Base-by-base conservation (phyloP, 176 grass and related monocot species). In the Oryza punctata region DNA sequence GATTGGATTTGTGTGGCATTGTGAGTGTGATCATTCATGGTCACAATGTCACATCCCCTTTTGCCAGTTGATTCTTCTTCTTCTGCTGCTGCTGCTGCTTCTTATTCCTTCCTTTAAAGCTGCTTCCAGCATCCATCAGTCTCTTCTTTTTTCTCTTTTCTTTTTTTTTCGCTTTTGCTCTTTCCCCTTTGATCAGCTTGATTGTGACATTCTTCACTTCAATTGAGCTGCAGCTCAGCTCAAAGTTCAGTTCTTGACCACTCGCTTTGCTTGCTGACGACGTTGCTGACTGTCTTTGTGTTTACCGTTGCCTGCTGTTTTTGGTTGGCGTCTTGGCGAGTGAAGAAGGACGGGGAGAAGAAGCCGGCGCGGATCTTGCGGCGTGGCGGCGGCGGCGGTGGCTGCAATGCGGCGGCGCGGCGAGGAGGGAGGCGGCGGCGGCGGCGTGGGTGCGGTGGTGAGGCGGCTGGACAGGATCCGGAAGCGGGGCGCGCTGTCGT, bases 61-160 rank as follows among this genome's bases (percentile, higher is more conserved):
- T 87, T 15, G 61, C 63, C 79, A 86, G 16, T 68, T 63, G 75
- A 63, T 67, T 26, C 6, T 35, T 4, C 6, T 35, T 35, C 28
- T 29, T 1, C 33, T 35, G 33, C 69, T 65, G 54, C 33, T 35
- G 33, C 33, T 35, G 33, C 69, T 65, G 54, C 88, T 90, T 90
- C 89, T 87, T 79, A 87, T 87, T 87, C 88, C 88, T 83, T 87
- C 88, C 65, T 79, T 76, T 87, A 90, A 90, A 79, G 80, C 75
- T 90, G 63, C 77, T 23, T 78, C 66, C 65, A 87, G 63, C 87
- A 67, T 89, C 82, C 73, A 66, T 45, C 70, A 18, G 0, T 33
- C 27, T 47, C 80, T 5, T 73, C 82, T 84, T 84, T 84, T 26
- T 11, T 8, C 37, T 21, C 50, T 54, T 50, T 23, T 24, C 10